Evolutionary conservation across 116 monocot species (phyloP).

Genomic region (Posidonia oceanica): DNA sequence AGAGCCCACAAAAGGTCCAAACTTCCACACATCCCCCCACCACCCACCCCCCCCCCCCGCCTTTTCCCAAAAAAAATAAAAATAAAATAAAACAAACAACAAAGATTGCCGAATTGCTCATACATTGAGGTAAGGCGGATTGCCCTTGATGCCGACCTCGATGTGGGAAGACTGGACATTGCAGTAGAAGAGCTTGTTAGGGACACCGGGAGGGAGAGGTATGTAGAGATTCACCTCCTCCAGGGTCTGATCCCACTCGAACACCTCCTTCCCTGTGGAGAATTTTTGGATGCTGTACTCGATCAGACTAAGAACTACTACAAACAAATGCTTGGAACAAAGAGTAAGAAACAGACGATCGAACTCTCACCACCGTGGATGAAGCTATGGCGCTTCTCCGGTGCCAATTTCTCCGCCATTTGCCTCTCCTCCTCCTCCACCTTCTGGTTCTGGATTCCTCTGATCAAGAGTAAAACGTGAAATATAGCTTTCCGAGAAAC

Average conservation of each 20-base stretch:
- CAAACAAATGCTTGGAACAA: neutral
- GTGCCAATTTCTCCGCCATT: constrained; percentile 75
- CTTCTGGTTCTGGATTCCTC: neutral
- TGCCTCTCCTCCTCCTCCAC: neutral
- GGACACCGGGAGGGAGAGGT: constrained; percentile 63
- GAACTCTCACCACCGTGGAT: constrained; percentile 37
- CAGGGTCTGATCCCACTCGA: constrained; percentile 98
- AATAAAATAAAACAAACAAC: neutral
- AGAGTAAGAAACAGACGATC: neutral
- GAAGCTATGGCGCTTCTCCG: constrained; percentile 64
- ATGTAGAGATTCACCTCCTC: constrained; percentile 95
- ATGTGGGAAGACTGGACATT: constrained; percentile 66
- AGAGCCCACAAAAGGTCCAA: neutral
- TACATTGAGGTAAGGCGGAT: constrained; percentile 87
- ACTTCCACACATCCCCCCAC: too few species aligned
- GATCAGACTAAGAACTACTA: neutral
- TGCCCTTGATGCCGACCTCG: constrained; percentile 81
- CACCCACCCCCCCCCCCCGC: too few species aligned
- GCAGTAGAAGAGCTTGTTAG: constrained; percentile 71
- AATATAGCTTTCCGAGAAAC: too few species aligned
- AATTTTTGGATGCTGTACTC: neutral
- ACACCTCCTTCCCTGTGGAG: constrained; percentile 70
- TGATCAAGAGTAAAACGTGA: too few species aligned
- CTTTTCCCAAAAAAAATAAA: neutral
- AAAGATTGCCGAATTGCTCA: neutral